These are phyloP conservation scores for Dendrobium officinale DNA, from an alignment of 106 monocot species.

Conservation along the genomic window DNA sequence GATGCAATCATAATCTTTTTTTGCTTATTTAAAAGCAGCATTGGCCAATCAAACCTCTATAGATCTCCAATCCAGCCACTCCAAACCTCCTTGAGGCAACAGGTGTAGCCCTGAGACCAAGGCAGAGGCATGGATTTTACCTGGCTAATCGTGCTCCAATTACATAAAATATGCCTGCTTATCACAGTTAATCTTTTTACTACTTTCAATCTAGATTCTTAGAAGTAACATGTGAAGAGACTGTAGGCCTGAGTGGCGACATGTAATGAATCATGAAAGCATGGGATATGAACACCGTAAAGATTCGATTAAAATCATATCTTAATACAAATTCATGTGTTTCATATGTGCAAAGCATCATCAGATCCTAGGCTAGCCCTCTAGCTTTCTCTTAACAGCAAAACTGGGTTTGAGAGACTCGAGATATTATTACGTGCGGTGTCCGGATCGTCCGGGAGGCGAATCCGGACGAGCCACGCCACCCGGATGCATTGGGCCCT, in stretches of 20 bases:
- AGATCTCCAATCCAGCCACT: background rate
- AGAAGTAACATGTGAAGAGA: background rate
- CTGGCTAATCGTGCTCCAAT: background rate
- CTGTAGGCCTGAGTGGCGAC: slow-evolving; percentile 1
- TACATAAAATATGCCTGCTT: background rate
- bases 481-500: too few relatives aligned
- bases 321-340: background rate
- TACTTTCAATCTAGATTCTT: background rate
- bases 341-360: background rate
- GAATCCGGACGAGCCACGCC: too few relatives aligned
- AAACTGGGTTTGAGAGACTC: background rate
- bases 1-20: too few relatives aligned
- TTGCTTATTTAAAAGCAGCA: background rate
- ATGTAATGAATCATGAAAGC: background rate
- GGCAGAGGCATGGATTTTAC: background rate
- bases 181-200: background rate
- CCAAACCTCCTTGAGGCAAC: background rate
- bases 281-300: background rate
- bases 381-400: background rate
- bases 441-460: too few relatives aligned
- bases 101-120: background rate
- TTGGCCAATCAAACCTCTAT: background rate
- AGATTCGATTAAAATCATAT: background rate
- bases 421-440: too few relatives aligned
- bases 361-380: background rate